phyloP scores from a whole-genome alignment of 805 yeast genomes.

The Candida pseudoglaebosa region DNA sequence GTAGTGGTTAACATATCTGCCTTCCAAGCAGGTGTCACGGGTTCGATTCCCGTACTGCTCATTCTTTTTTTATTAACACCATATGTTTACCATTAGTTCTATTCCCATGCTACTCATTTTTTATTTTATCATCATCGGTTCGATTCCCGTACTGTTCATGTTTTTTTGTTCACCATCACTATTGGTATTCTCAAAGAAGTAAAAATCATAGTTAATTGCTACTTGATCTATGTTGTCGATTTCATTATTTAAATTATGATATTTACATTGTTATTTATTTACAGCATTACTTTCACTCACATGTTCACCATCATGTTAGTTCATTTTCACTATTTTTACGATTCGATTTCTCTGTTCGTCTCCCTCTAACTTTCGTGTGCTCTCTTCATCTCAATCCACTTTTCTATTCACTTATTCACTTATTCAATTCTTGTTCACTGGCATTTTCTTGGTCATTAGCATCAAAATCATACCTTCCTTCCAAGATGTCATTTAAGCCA shows the following conservation, averaged over 20 bases:
- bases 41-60: slow-evolving; percentile 93
- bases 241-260: too few species aligned
- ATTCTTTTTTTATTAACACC: slow-evolving; percentile 32
- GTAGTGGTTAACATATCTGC: slow-evolving; percentile 90
- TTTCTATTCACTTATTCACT: background rate
- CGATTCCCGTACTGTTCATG: slow-evolving; percentile 4
- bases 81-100: too few species aligned
- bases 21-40: slow-evolving; percentile 94
- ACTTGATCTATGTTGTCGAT: too few species aligned
- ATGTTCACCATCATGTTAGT: too few species aligned
- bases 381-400: too few species aligned
- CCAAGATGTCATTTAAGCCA: slow-evolving; percentile 47
- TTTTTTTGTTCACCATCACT: too few species aligned
- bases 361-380: too few species aligned
- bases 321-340: too few species aligned
- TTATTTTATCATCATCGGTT: background rate
- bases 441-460: slow-evolving; percentile 7
- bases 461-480: slow-evolving; percentile 38
- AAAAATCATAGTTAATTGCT: too few species aligned
- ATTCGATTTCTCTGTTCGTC: too few species aligned
- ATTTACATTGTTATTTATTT: too few species aligned
- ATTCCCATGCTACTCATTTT: background rate
- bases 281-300: background rate
- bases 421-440: background rate
- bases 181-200: too few species aligned